These are phyloP conservation scores for Pezicula carpinea DNA, from an alignment of 2,329 filamentous ascomycete genomes.

Conservation along the genomic window DNA sequence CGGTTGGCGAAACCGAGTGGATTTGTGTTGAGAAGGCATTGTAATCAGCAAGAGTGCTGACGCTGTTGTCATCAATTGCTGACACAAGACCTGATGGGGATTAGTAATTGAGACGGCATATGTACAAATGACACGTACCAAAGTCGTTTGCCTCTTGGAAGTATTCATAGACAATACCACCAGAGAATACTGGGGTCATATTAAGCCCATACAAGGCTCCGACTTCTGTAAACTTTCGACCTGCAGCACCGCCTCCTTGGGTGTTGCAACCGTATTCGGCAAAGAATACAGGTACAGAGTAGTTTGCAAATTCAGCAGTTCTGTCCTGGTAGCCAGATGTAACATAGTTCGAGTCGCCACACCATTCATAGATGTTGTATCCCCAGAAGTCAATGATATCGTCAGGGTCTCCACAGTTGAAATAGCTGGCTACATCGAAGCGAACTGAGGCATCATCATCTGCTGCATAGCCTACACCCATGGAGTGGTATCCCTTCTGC, in stretches of 20 bases:
- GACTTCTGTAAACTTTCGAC: constrained; percentile 79
- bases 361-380: constrained; percentile 99
- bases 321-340: constrained; percentile 76
- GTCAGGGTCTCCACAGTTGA: constrained; percentile 73
- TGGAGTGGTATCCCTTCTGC: constrained; percentile 65
- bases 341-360: constrained; percentile 71
- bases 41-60: constrained; percentile 62
- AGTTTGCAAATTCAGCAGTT: constrained; percentile 78
- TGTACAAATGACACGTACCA: constrained; percentile 48
- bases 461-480: constrained; percentile 91
- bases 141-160: constrained; percentile 87
- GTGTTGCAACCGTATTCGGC: constrained; percentile 96
- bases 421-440: constrained; percentile 78
- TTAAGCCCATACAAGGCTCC: constrained; percentile 68
- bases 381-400: constrained; percentile 91
- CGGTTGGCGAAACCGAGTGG: constrained; percentile 49
- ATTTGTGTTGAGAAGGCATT: constrained; percentile 51
- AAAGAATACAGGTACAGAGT: constrained; percentile 93
- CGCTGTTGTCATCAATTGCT: constrained; percentile 43
- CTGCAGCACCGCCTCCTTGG: constrained; percentile 34
- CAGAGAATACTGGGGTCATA: constrained; percentile 85
- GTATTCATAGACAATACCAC: constrained; percentile 98
- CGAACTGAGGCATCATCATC: constrained; percentile 86
- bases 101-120: neutral
- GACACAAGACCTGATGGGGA: constrained; percentile 20